These are phyloP conservation scores for Epichloe hybrida DNA, from an alignment of 2,329 filamentous ascomycete species.

Conservation along the genomic window DNA sequence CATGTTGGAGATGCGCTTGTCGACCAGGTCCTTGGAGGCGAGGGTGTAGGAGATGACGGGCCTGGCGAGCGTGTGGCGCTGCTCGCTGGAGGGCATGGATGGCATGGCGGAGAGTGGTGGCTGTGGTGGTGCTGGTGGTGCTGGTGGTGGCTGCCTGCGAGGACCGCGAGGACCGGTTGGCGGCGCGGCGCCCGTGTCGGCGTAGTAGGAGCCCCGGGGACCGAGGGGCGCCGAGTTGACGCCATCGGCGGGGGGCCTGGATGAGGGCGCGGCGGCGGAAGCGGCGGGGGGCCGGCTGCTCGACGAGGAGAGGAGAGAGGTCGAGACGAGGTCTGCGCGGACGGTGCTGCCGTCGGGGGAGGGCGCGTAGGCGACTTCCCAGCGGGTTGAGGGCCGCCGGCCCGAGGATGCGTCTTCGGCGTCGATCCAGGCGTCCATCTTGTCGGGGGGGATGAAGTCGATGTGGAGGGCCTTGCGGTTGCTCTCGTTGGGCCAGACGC, in stretches of 20 bases:
- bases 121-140: conserved; percentile 3
- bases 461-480: conserved; percentile 74
- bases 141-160: conserved; percentile 4
- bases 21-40: conserved; percentile 49
- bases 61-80: conserved; percentile 22
- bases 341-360: conserved; percentile 36
- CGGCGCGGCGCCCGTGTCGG: conserved; percentile 2
- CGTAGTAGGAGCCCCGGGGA: conserved; percentile 14
- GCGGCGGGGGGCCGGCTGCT: conserved; percentile 4
- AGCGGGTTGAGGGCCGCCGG: conserved; percentile 35
- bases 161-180: background rate
- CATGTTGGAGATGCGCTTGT: conserved; percentile 48
- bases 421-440: conserved; percentile 60
- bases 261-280: no score
- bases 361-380: conserved; percentile 60
- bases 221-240: conserved; percentile 24
- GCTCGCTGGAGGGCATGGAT: background rate
- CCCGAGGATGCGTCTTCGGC: conserved; percentile 42
- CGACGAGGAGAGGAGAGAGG: conserved; percentile 3
- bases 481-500: conserved; percentile 76
- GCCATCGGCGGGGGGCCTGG: conserved; percentile 9
- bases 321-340: conserved; percentile 24
- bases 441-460: conserved; percentile 74
- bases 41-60: conserved; percentile 37
- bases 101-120: background rate